A percentile compares a stretch with the other conserved stretches of the same genome.
Conservation (phyloP, 495 filamentous ascomycete genomes). For the Xylaria nigripes region DNA sequence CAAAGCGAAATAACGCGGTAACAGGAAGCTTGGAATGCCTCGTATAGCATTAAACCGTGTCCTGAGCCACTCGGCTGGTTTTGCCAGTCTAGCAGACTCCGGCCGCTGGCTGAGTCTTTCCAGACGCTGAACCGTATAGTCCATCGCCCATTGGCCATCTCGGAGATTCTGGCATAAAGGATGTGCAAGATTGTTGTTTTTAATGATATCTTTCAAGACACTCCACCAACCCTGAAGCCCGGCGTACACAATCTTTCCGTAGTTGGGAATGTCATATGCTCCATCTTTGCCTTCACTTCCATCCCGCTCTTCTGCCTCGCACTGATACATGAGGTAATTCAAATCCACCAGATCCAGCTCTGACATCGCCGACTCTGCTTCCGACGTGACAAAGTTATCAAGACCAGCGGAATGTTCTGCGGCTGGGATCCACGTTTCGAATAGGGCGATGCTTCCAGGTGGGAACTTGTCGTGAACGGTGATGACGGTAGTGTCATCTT, state of each 20-base stretch:
- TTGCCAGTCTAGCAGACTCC: constrained; percentile 49
- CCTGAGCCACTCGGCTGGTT: constrained; percentile 68
- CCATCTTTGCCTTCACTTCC: constrained; percentile 73
- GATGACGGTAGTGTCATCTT: constrained; percentile 65
- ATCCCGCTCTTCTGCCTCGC: constrained; percentile 86
- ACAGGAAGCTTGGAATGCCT: constrained; percentile 74
- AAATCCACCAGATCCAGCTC: constrained; percentile 68
- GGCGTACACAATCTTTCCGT: constrained; percentile 84
- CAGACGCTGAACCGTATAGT: constrained; percentile 74
- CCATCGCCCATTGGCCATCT: constrained; percentile 88
- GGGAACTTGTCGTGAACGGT: constrained; percentile 73
- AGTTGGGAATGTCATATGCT: constrained; percentile 73
- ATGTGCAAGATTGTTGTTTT: constrained; percentile 85
- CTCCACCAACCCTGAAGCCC: constrained; percentile 99
- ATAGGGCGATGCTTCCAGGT: constrained; percentile 87
- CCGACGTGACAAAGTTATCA: constrained; percentile 73
- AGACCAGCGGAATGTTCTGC: constrained; percentile 72
- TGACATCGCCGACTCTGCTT: constrained; percentile 71
- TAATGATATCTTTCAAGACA: constrained; percentile 73
- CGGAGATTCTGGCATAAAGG: constrained; percentile 88
- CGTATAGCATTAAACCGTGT: constrained; percentile 78
- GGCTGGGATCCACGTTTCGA: constrained; percentile 88
- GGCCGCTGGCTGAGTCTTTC: constrained; percentile 58
- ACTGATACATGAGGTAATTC: constrained; percentile 87
- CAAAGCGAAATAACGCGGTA: constrained; percentile 89